A percentile compares a stretch with the other conserved stretches of the same genome.
phyloP scores from a whole-genome alignment of 208 protist genomes.

The Wallacemonas collosoma region DNA sequence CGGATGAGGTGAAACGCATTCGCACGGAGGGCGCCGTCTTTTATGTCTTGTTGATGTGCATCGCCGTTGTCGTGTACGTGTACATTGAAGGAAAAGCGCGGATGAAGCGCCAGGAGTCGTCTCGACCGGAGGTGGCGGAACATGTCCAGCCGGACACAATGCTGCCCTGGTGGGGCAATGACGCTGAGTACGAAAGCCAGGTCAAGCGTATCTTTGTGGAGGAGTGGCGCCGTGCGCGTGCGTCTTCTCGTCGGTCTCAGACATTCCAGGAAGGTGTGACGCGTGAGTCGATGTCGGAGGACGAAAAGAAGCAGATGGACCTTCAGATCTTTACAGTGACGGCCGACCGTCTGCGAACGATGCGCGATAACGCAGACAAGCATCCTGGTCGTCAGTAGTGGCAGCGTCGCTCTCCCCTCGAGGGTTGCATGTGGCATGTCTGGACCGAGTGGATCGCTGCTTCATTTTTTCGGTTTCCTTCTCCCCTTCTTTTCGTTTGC shows the following conservation, averaged over 20 bases:
- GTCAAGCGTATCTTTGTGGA: slow-evolving; percentile 91
- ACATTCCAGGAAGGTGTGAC: slow-evolving; percentile 79
- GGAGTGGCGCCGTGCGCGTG: slow-evolving; percentile 77
- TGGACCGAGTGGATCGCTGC: too few species aligned
- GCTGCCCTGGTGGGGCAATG: slow-evolving; percentile 91
- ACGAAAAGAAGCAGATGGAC: slow-evolving; percentile 75
- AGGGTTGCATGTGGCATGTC: background rate
- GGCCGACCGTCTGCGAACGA: slow-evolving; percentile 65
- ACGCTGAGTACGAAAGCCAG: slow-evolving; percentile 84
- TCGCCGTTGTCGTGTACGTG: slow-evolving; percentile 57
- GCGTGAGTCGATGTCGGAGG: slow-evolving; percentile 73
- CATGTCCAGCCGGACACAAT: slow-evolving; percentile 83
- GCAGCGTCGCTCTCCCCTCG: background rate
- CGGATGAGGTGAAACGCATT: slow-evolving; percentile 66
- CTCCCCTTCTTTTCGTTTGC: too few species aligned
- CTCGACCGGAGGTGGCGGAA: slow-evolving; percentile 54
- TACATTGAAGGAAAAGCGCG: slow-evolving; percentile 64
- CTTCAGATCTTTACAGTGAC: slow-evolving; percentile 89
- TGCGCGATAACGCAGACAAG: slow-evolving; percentile 75
- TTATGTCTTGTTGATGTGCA: slow-evolving; percentile 54
- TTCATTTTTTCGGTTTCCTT: too few species aligned
- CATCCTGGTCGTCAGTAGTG: slow-evolving; percentile 45
- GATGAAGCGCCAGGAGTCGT: slow-evolving; percentile 51
- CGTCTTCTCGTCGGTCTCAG: slow-evolving; percentile 62
- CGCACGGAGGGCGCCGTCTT: slow-evolving; percentile 56